Conservation (phyloP, 2,329 filamentous ascomycete species). For the Fusarium mangiferae region DNA sequence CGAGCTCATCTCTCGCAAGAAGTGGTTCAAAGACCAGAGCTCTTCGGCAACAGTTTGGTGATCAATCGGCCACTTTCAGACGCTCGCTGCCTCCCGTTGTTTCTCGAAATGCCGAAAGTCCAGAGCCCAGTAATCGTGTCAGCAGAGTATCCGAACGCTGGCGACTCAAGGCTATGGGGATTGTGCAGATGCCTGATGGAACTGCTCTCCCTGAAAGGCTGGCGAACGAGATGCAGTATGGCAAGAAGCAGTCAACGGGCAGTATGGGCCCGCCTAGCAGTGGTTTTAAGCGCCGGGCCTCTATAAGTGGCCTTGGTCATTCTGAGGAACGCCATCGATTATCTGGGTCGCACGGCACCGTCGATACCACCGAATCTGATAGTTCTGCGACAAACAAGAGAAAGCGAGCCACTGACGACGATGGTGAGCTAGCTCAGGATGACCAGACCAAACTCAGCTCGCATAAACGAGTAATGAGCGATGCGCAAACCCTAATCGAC, state of each 20-base stretch:
- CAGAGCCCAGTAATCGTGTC: slow-evolving; percentile 41
- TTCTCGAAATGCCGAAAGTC: slow-evolving; percentile 40
- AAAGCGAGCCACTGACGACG: slow-evolving; percentile 47
- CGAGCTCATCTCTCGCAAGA: slow-evolving; percentile 33
- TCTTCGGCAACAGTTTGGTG: slow-evolving; percentile 49
- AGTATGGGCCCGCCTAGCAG: slow-evolving; percentile 44
- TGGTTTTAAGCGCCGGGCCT: slow-evolving; percentile 38
- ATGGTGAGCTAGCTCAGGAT: slow-evolving; percentile 24
- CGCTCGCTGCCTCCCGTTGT: slow-evolving; percentile 53
- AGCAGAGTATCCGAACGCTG: slow-evolving; percentile 57
- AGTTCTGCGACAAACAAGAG: slow-evolving; percentile 45
- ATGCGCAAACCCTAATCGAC: slow-evolving; percentile 52
- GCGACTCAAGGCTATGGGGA: slow-evolving; percentile 61
- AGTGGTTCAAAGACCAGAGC: slow-evolving; percentile 52
- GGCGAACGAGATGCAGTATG: slow-evolving; percentile 56
- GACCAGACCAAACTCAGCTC: slow-evolving; percentile 36
- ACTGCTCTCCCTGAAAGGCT: slow-evolving; percentile 63
- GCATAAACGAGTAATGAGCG: slow-evolving; percentile 56
- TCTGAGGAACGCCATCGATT: slow-evolving; percentile 26
- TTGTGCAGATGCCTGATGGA: slow-evolving; percentile 65
- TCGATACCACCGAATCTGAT: slow-evolving; percentile 14
- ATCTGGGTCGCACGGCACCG: slow-evolving; percentile 39
- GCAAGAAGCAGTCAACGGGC: slow-evolving; percentile 53
- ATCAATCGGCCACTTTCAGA: slow-evolving; percentile 48
- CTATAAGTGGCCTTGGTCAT: slow-evolving; percentile 34